Evolutionary conservation across 768 basidiomycete species (phyloP), one percentile per base, ranked within the genome.

Genomic region (Boletus huronensis): DNA sequence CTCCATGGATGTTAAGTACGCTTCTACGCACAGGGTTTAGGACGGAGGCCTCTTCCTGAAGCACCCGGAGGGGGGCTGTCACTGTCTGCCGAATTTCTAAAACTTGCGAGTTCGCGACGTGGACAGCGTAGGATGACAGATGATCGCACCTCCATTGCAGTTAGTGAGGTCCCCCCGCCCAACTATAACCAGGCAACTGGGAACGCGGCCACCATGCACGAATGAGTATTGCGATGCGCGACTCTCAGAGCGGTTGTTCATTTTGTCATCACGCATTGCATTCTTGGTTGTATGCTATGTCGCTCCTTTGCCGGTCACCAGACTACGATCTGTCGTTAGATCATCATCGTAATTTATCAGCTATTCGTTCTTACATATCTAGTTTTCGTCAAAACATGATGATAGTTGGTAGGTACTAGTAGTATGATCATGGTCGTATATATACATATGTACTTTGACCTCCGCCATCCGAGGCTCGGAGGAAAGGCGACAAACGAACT

Each of bases 121-220:
- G 50, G 28, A 40, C 55, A n/a, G 43, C 50, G 47, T n/a, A 13
- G 31, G 14, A 29, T 43, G 16, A 31, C 59, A 9, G n/a, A 10
- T n/a, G 50, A 57, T 43, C 50, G 9, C 21, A 39, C 10, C 45
- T 70, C 68, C 25, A 23, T 58, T 35, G 45, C 53, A 25, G 11
- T 23, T 9, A 58, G 58, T 29, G 65, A 65, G n/a, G 51, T 49
- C 25, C 62, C 68, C 6, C 65, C 66, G 11, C 62, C 68, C 0
- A 55, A 65, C 43, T 69, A 69, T 32, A 53, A 13, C 19, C 65
- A 70, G 45, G 65, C 55, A 5, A 54, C 29, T 38, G 54, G 47
- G 40, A 50, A 48, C 13, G 10, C n/a, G 3, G 19, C 9, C 16
- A n/a, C 29, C 10, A 0, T n/a, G 17, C 50, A 35, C 1, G 3